Conservation (phyloP, 148 eudicot genomes). For the Silene conica region DNA sequence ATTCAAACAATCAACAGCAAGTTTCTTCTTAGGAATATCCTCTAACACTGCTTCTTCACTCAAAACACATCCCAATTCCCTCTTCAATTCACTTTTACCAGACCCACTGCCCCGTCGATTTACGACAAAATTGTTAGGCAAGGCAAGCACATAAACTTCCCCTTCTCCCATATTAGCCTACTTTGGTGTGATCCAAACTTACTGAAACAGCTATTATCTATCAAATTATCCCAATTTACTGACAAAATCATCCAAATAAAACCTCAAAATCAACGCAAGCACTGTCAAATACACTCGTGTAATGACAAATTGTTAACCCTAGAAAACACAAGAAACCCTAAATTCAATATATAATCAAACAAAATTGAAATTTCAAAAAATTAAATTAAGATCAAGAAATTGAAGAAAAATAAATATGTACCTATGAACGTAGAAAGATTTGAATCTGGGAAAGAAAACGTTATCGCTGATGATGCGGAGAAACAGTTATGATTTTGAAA, state of each 20-base stretch:
- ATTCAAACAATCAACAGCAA: constrained; percentile 37
- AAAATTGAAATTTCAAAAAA: neutral
- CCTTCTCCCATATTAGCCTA: constrained; percentile 54
- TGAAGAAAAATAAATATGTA: neutral
- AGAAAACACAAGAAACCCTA: neutral
- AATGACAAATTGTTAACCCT: constrained; percentile 5
- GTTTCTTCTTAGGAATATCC: constrained; percentile 25
- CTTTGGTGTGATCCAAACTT: constrained; percentile 13
- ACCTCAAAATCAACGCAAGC: constrained; percentile 1
- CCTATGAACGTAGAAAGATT: neutral
- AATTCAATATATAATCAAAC: neutral
- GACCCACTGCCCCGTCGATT: constrained; percentile 14
- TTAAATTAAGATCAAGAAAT: neutral
- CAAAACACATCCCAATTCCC: constrained; percentile 38
- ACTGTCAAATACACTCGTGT: neutral
- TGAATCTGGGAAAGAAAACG: constrained; percentile 13
- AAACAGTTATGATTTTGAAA: constrained; percentile 19
- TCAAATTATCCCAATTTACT: constrained; percentile 9
- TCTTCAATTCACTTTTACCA: constrained; percentile 35
- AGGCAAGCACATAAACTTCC: constrained; percentile 39
- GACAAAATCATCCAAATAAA: constrained; percentile 22
- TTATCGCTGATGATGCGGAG: constrained; percentile 21
- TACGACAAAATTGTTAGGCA: constrained; percentile 29
- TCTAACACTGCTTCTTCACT: constrained; percentile 30
- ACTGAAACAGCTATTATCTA: neutral